Conservation (phyloP, 1,284 basidiomycete genomes). For the Tranzscheliella williamsii region DNA sequence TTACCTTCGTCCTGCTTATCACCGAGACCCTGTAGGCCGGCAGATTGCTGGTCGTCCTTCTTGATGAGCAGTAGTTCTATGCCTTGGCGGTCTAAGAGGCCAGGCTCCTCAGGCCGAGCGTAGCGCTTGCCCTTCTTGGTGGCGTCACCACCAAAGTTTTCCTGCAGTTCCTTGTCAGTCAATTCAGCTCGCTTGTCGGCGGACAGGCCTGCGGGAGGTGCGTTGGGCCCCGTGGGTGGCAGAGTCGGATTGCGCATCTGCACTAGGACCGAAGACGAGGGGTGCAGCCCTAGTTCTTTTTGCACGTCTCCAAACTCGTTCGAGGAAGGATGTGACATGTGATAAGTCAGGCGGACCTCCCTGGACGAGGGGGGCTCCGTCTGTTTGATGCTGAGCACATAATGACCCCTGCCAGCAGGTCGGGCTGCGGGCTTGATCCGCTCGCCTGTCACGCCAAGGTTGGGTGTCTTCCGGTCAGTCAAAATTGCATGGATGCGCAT, state of each 20-base stretch:
- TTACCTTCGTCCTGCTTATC: conserved; percentile 35
- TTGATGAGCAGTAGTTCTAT: conserved; percentile 45
- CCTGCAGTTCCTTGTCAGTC: conserved; percentile 37
- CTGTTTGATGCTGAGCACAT: conserved; percentile 33
- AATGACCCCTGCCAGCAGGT: conserved; percentile 42
- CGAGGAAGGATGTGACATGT: conserved; percentile 39
- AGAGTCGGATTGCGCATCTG: conserved; percentile 47
- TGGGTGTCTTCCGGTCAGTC: too few relatives aligned
- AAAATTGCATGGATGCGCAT: not conserved
- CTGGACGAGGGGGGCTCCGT: conserved; percentile 35
- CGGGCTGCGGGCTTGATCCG: conserved; percentile 33
- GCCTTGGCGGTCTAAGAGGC: conserved; percentile 37
- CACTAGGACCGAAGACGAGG: conserved; percentile 27
- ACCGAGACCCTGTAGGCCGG: conserved; percentile 29
- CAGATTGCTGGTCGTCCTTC: conserved; percentile 32
- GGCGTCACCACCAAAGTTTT: conserved; percentile 44
- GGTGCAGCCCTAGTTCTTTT: conserved; percentile 38
- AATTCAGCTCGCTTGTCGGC: conserved; percentile 27
- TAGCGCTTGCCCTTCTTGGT: conserved; percentile 39
- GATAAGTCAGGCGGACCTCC: conserved; percentile 40
- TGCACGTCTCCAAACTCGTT: conserved; percentile 43
- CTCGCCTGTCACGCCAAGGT: too few relatives aligned
- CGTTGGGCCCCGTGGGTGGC: conserved; percentile 29
- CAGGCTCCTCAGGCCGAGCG: conserved; percentile 34
- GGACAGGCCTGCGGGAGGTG: conserved; percentile 33